A percentile compares a stretch with the other conserved stretches of the same genome.
Conservation (phyloP, 1,284 basidiomycete genomes). For the Puccinia brachypodii region DNA sequence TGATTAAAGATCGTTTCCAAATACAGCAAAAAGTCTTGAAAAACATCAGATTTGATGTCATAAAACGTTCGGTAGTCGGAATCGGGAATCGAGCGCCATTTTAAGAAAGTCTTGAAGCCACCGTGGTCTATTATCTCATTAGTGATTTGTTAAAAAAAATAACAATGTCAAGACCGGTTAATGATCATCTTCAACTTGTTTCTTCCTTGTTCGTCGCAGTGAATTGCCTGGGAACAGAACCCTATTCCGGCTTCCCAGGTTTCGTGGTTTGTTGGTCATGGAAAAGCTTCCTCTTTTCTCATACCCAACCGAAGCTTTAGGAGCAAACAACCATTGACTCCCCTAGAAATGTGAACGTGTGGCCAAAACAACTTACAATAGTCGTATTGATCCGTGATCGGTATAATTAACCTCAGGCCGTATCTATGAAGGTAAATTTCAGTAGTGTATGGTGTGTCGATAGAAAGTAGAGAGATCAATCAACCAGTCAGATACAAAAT, state of each 20-base stretch:
- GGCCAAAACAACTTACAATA: slow-evolving; percentile 49
- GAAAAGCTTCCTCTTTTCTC: no score
- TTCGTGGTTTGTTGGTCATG: no score
- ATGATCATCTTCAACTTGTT: background rate
- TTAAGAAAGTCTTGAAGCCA: slow-evolving; percentile 30
- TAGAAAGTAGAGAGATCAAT: background rate
- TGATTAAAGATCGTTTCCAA: slow-evolving; percentile 29
- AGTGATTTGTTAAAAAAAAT: background rate
- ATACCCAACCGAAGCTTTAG: no score
- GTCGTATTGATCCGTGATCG: slow-evolving; percentile 57
- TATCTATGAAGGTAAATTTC: slow-evolving; percentile 51
- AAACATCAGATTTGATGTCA: slow-evolving; percentile 34
- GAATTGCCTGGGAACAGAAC: no score
- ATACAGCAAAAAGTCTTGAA: slow-evolving; percentile 34
- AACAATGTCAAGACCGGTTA: background rate
- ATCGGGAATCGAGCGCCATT: slow-evolving; percentile 27
- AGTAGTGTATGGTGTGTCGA: background rate
- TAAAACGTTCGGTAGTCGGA: slow-evolving; percentile 32
- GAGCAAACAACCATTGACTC: background rate
- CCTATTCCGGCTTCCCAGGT: no score
- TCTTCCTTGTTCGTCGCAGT: background rate
- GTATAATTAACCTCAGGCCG: slow-evolving; percentile 57
- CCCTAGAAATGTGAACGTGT: background rate
- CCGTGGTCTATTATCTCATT: slow-evolving; percentile 29
- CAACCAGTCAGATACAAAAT: background rate